Base-by-base conservation (phyloP, 345 rosid genomes). In the Crucihimalaya himalaica region DNA sequence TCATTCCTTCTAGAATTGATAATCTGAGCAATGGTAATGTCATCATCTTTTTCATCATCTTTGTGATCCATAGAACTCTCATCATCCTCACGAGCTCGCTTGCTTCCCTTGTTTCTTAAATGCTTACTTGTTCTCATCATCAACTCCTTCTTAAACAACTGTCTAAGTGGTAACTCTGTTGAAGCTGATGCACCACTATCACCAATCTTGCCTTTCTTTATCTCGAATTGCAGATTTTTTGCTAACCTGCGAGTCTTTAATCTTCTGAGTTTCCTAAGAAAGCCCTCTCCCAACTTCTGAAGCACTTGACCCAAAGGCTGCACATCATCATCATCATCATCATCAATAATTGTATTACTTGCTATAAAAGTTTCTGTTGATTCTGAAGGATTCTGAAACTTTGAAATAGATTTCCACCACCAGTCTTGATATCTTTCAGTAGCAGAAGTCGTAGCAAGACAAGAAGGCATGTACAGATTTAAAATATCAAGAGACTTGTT, bases 381-480 rank as follows among this genome's bases (percentile, higher is more conserved):
- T 25, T 27, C 11, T 8, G 58, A 53, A 53, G 34, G 1, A 19
- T 13, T 5, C 18, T 14, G 1, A 25, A 35, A 67, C 31, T 53
- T 18, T 53, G 62, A 19, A 67, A 67, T 51, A 40, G 74, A 72
- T 13, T 68, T 66, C 23, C 55, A 71, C 91, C 93, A 83, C 91
- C 91, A 86, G 11, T 78, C 66, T 70, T 56, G 50, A 66, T 90
- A 86, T 3, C 62, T 70, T 3, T 51, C 51, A 2, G 91, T 81
- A 35, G 84, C 74, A 34, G 76, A 80, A 13, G 76, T 27, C 46
- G 63, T 71, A 34, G 69, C 78, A 0, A 65, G 19, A 16, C 83
- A 72, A n/a, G 93, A 75, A 15, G 91, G 85, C n/a, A 83, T 53
- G 52, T 72, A 77, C 6, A 79, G 47, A 39, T 75, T 76, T 16